Evolutionary conservation across 2,329 filamentous ascomycete species (phyloP), one percentile per base, ranked within the genome.

Genomic region (Stagonosporopsis chrysanthemi): DNA sequence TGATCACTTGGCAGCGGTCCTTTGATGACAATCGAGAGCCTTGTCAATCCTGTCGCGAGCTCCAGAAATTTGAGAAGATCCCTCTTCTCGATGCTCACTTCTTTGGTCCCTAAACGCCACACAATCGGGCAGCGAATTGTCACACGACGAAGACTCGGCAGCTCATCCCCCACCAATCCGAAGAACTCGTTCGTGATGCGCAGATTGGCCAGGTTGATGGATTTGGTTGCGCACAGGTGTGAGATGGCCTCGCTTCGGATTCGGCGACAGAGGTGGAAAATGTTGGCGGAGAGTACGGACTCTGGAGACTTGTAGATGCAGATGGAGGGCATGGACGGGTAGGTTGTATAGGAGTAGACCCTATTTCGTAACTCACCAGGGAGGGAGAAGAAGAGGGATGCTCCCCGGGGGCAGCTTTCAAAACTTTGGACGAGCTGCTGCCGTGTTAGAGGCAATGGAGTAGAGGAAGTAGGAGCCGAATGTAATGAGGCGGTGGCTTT

Each of bases 171-270:
- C 3, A 57, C 28, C 6, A 19, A 9, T 15, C 24, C 33, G 9
- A 48, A 52, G 39, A 57, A 57, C 9, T n/a, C n/a, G 8, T 57
- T 52, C 4, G 48, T 31, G 6, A 28, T 39, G 6, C 28, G 6
- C 3, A 58, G 12, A 19, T 47, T 22, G 24, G 2, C 3, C 2
- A 65, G 33, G 11, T 42, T 29, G 22, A 64, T 38, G 1, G 5
- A n/a, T 23, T 61, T 64, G 12, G n/a, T 60, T 5, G 44, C 39
- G 29, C 52, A 61, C 1, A 68, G 50, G 23, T 52, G 58, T 3
- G 61, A 58, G 15, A 66, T 42, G 0, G 58, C 56, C 42, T 69
- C 67, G 15, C 15, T 23, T 5, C 65, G 62, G 11, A 67, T 52
- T 35, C 60, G 55, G 6, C 52, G 57, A 1, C 45, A 63, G 26